Base-by-base conservation (phyloP, 345 rosid species). In the Gossypium raimondii region DNA sequence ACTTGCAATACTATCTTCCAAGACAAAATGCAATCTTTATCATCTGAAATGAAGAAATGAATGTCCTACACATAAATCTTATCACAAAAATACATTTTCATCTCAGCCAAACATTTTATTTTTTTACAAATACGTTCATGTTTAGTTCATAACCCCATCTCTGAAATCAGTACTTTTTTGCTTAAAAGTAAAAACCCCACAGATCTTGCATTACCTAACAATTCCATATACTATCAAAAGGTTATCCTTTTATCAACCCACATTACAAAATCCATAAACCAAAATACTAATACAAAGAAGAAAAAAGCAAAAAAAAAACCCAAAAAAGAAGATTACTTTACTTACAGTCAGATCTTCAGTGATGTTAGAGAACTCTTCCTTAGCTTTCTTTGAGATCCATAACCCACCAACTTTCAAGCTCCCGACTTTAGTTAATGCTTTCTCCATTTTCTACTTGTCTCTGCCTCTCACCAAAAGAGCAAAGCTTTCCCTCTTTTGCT, bases 361-460 rank as follows among this genome's bases (percentile, higher is more conserved):
- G 73, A 94, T 91, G 86, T 89, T 91, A 43, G 92, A 82, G 82
- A 94, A 73, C 86, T 94, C 98, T 73, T 87, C 92, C 81, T 91
- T 92, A 62, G 98, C 98, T 83, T 89, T 91, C 86, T 87, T 94
- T 0, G 98, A 89, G 87, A 94, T 89, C 98, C 98, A 94, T 4
- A 85, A 85, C 68, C 90, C 78, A 48, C 95, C 90, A 2, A 91
- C 89, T 78, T 90, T 95, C 45, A 95, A 87, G 91, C 98, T 93
- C 78, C 84, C 83, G 60, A 95, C 97, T 84, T 86, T 93, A 43
- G 98, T 89, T 34, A 95, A 75, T 9, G 98, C 99, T 72, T 86
- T 92, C 89, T 95, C 99, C 99, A 95, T 93, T 78, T 53, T 58
- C 73, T 51, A 69, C 62, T 63, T 52, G 34, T 50, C 18, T 43